A percentile compares a stretch with the other conserved stretches of the same genome.
These are phyloP conservation scores for Tetrahymena elliotti DNA, from an alignment of 73 alveolate species.

Conservation along the genomic window DNA sequence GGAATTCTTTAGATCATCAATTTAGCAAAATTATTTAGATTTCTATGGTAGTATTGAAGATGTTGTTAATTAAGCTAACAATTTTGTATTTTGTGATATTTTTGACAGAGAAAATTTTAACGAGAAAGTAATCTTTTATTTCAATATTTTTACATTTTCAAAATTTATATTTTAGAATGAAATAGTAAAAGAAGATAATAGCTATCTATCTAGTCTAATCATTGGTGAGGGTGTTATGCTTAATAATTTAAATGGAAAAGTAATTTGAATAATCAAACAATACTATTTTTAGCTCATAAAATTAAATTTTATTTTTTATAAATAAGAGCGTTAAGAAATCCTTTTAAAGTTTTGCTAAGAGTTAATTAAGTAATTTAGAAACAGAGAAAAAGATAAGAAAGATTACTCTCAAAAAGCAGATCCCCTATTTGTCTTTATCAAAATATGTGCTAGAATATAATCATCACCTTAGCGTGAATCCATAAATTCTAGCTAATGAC, in stretches of 20 bases:
- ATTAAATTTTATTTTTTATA: background rate
- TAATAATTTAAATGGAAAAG: background rate
- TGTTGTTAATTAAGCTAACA: background rate
- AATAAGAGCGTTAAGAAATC: background rate
- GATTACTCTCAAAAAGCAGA: background rate
- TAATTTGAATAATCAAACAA: background rate
- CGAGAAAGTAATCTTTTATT: background rate
- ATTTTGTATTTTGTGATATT: background rate
- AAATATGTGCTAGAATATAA: background rate
- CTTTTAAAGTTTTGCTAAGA: background rate
- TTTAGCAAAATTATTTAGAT: background rate
- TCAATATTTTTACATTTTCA: background rate
- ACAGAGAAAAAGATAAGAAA: background rate
- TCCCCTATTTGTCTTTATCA: background rate
- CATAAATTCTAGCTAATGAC: background rate
- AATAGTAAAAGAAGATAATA: background rate
- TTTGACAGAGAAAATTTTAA: background rate
- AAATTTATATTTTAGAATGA: background rate
- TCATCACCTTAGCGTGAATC: background rate
- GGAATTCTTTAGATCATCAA: background rate
- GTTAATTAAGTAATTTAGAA: background rate
- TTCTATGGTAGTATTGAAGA: background rate
- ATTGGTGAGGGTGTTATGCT: background rate
- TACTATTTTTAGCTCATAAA: background rate
- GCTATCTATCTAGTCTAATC: background rate